Percentiles rank a stretch among this genome's conserved stretches.
Evolutionary conservation across 441 rosid species (phyloP).

Genomic region (Theobroma grandiflorum): DNA sequence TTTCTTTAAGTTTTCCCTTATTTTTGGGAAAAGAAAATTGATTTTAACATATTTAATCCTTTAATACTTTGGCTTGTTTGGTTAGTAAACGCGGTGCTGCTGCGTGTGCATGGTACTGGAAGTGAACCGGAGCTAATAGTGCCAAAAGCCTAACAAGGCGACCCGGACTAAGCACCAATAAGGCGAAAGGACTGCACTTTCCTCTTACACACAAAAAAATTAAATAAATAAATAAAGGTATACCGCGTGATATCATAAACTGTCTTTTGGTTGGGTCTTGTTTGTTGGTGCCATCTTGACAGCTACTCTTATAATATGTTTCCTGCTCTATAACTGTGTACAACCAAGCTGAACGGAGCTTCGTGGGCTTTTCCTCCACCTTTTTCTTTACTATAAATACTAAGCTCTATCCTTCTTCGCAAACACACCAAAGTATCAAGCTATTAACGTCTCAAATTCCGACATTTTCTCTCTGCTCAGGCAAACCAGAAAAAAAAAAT

Average conservation of each 20-base stretch:
- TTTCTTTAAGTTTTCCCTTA: too few relatives aligned
- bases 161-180: too few relatives aligned
- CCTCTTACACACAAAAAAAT: neutral
- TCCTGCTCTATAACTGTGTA: neutral
- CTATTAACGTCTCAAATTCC: neutral
- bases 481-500: neutral
- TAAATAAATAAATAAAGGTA: neutral
- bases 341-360: neutral
- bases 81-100: too few relatives aligned
- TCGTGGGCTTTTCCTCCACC: neutral
- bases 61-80: too few relatives aligned
- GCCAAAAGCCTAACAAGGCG: too few relatives aligned
- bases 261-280: neutral
- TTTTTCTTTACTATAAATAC: neutral
- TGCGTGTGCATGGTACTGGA: too few relatives aligned
- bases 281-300: neutral
- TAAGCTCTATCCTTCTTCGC: neutral
- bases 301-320: neutral
- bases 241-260: constrained; percentile 10
- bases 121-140: too few relatives aligned
- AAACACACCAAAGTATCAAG: neutral
- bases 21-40: too few relatives aligned
- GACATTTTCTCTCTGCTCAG: neutral
- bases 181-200: neutral
- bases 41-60: too few relatives aligned